These are phyloP conservation scores for Leptomonas seymouri DNA, from an alignment of 208 protist species.

Conservation along the genomic window DNA sequence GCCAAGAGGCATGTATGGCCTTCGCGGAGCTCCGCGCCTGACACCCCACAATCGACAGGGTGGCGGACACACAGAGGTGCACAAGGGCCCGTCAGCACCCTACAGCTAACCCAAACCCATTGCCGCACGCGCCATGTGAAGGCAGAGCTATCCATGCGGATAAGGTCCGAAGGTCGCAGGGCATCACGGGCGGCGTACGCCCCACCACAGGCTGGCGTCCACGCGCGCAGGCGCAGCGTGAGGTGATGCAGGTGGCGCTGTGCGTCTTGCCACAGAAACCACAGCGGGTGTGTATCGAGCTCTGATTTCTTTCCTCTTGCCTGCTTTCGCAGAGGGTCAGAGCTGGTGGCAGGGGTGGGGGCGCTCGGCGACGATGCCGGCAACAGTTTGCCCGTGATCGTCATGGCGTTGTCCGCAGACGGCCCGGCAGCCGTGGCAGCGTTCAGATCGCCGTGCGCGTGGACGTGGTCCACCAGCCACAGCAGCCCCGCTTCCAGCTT, in stretches of 20 bases:
- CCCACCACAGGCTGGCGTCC: slow-evolving; percentile 18
- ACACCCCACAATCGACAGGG: not conserved
- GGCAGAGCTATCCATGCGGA: slow-evolving; percentile 39
- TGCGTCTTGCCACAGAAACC: slow-evolving; percentile 46
- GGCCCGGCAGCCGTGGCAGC: not conserved
- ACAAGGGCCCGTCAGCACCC: not conserved
- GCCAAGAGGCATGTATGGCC: not conserved
- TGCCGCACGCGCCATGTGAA: slow-evolving; percentile 37
- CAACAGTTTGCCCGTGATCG: too few relatives aligned
- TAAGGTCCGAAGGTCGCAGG: slow-evolving; percentile 28
- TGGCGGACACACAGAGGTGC: not conserved
- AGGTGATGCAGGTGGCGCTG: slow-evolving; percentile 37
- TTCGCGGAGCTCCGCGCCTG: not conserved
- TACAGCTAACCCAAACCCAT: slow-evolving; percentile 16
- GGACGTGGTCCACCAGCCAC: slow-evolving; percentile 26
- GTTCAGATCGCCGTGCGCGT: not conserved
- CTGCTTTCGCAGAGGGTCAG: slow-evolving; percentile 3
- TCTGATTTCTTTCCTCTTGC: slow-evolving; percentile 1
- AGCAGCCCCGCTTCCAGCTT: slow-evolving; percentile 7
- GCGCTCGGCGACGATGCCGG: not conserved
- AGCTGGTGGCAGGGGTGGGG: not conserved
- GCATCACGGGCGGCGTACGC: slow-evolving; percentile 30
- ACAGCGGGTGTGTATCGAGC: slow-evolving; percentile 24
- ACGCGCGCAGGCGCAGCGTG: slow-evolving; percentile 30
- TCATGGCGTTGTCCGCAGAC: not conserved